Evolutionary conservation across 306 rosid genomes (phyloP).

Genomic region (Cicer judaicum): DNA sequence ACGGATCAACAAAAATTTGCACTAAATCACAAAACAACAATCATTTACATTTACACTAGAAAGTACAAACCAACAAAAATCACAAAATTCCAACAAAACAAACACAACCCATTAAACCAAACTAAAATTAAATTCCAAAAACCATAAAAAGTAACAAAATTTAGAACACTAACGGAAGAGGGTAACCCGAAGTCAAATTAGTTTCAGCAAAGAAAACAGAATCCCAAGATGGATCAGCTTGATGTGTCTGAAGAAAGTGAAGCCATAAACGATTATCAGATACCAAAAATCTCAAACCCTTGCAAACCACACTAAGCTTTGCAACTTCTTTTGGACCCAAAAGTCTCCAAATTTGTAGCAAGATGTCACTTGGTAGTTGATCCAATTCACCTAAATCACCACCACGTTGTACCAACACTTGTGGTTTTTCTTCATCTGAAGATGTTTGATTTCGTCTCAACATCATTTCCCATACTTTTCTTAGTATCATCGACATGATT

Average conservation of each 20-base stretch:
- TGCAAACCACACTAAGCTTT: slow-evolving; percentile 55
- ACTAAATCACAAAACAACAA: neutral
- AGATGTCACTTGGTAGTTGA: slow-evolving; percentile 65
- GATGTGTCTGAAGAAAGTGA: slow-evolving; percentile 58
- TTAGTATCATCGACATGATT: slow-evolving; percentile 57
- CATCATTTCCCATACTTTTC: slow-evolving; percentile 65
- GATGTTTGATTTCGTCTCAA: slow-evolving; percentile 13
- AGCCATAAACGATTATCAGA: slow-evolving; percentile 68
- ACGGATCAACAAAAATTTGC: too few relatives aligned
- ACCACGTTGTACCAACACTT: neutral
- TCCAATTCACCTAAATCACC: slow-evolving; percentile 56
- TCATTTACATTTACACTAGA: neutral
- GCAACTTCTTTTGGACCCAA: slow-evolving; percentile 78
- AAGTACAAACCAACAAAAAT: neutral
- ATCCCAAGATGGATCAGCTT: slow-evolving; percentile 56
- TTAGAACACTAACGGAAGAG: slow-evolving; percentile 58
- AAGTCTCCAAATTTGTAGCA: slow-evolving; percentile 59
- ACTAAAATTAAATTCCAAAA: too few relatives aligned
- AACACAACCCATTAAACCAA: neutral
- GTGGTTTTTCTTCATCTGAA: neutral
- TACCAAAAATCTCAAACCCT: slow-evolving; percentile 50
- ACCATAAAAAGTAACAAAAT: neutral
- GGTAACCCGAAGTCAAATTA: slow-evolving; percentile 58
- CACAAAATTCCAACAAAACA: neutral
- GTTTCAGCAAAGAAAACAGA: slow-evolving; percentile 67